phyloP scores from a whole-genome alignment of 2,329 filamentous ascomycete genomes.

The Phoma herbarum region DNA sequence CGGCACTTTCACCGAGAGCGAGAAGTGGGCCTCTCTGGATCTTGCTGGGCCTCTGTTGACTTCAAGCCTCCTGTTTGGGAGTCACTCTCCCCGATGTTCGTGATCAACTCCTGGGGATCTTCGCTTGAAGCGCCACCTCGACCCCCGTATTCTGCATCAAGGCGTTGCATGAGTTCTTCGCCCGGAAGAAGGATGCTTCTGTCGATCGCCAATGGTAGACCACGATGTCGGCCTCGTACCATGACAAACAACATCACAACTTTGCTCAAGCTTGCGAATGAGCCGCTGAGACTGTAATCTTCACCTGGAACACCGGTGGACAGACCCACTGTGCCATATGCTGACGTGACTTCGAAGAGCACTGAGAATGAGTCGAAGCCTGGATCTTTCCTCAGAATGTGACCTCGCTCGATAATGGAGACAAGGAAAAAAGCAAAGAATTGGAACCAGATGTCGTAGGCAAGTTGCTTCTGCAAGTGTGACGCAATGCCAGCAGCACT shows the following conservation, averaged over 20 bases:
- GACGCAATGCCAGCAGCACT: slow-evolving; percentile 36
- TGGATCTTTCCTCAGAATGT: slow-evolving; percentile 56
- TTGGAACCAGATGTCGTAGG: slow-evolving; percentile 74
- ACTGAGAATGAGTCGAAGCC: slow-evolving; percentile 44
- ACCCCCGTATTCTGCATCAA: slow-evolving; percentile 43
- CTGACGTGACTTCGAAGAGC: slow-evolving; percentile 66
- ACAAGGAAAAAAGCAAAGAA: slow-evolving; percentile 68
- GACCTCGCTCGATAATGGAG: slow-evolving; percentile 65
- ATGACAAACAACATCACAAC: slow-evolving; percentile 67
- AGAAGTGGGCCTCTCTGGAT: slow-evolving; percentile 13
- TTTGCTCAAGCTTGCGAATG: slow-evolving; percentile 65
- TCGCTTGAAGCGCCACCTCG: slow-evolving; percentile 22
- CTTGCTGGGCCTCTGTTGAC: slow-evolving; percentile 21
- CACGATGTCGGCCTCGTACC: slow-evolving; percentile 50
- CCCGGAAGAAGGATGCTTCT: slow-evolving; percentile 44
- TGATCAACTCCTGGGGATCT: slow-evolving; percentile 28
- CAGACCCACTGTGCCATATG: slow-evolving; percentile 70
- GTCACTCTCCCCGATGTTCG: slow-evolving; percentile 30
- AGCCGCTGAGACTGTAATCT: slow-evolving; percentile 65
- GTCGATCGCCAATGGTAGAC: slow-evolving; percentile 43
- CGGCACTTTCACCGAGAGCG: slow-evolving; percentile 8
- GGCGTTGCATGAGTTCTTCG: slow-evolving; percentile 46
- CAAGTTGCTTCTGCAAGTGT: slow-evolving; percentile 70
- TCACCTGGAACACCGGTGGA: slow-evolving; percentile 64
- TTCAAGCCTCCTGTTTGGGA: slow-evolving; percentile 5